Percentiles rank a stretch among this genome's conserved stretches.
Conservation (phyloP, 2,329 filamentous ascomycete genomes). For the Colletotrichum euphorbiae region DNA sequence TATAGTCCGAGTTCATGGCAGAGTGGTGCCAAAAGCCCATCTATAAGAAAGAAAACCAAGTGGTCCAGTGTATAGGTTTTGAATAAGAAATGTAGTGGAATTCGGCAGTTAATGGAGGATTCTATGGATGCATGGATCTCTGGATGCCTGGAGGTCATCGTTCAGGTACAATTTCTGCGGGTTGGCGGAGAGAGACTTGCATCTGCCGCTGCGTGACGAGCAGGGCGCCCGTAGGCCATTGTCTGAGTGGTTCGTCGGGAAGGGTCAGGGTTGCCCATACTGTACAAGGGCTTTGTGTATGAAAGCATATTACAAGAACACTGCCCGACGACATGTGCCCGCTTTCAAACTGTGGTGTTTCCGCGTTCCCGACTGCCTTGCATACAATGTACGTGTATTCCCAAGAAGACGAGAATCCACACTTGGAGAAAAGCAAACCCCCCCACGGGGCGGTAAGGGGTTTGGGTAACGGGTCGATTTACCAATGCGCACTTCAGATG, state of each 20-base stretch:
- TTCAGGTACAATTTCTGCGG: background rate
- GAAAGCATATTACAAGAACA: background rate
- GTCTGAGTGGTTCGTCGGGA: background rate
- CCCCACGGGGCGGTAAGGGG: background rate
- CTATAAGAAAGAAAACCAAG: background rate
- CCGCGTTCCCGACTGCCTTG: constrained; percentile 2
- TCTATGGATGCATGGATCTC: background rate
- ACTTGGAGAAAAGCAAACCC: constrained; percentile 27
- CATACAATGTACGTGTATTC: background rate
- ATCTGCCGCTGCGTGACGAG: background rate
- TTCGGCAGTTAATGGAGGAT: background rate
- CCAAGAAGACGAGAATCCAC: constrained; percentile 13
- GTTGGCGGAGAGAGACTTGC: background rate
- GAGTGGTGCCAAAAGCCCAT: background rate
- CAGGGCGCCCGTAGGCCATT: background rate
- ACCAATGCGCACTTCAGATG: constrained; percentile 3
- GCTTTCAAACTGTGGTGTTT: background rate
- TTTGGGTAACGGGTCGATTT: background rate
- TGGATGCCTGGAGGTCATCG: background rate
- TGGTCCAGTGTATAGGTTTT: background rate
- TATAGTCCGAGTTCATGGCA: constrained; percentile 14
- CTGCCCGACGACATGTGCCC: background rate
- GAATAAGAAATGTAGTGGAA: constrained; percentile 14
- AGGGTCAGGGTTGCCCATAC: constrained; percentile 2
- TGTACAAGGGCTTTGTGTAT: background rate